Base-by-base conservation (phyloP, 768 basidiomycete species). In the Amanita subjunquillea region DNA sequence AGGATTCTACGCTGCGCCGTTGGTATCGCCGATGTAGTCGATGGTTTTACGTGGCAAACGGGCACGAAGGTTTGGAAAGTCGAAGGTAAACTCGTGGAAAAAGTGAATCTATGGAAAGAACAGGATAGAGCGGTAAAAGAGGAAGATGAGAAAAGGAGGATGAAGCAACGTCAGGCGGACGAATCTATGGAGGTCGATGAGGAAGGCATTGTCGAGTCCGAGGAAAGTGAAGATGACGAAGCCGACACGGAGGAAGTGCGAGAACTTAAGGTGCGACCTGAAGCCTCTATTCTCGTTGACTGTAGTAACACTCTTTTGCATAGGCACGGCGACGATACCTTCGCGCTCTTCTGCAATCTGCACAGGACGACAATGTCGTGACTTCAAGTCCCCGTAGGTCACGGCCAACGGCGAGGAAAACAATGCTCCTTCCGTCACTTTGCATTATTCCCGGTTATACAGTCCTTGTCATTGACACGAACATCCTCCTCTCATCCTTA, bases 381-480 rank as follows among this genome's bases (percentile, higher is more conserved):
- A 54, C 43, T 67, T 47, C 54, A 61, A 57, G 57, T 63, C 57
- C 43, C 54, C 67, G 50, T 62, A 65, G 45, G 50, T 66, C 60
- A 55, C 67, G 58, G 57, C 62, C 55, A 54, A 56, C 52, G 9
- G 60, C 55, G 17, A 40, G 37, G 41, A 65, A 65, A 53, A 57
- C 63, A 15, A 56, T 60, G 27, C 62, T 65, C 4, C 74, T 66
- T 12, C 69, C 75, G 10, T 66, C 69, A 7, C 64, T 88, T 15
- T 69, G 72, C 45, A 78, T 91, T 58, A 70, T 88, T 5, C 77
- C 89, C 3, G 95, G 95, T 2, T 96, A 92, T 67, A 91, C 91
- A 9, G 73, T 87, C 42, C 84, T 99, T 53, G 85, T 99, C 27
- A 72, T 95, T 61, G 95, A 98, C 67, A 97, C 95, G 45, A 98